Percentiles rank a stretch among this genome's conserved stretches.
phyloP scores from a whole-genome alignment of 73 alveolate genomes.

The Tetrahymena thermophila region DNA sequence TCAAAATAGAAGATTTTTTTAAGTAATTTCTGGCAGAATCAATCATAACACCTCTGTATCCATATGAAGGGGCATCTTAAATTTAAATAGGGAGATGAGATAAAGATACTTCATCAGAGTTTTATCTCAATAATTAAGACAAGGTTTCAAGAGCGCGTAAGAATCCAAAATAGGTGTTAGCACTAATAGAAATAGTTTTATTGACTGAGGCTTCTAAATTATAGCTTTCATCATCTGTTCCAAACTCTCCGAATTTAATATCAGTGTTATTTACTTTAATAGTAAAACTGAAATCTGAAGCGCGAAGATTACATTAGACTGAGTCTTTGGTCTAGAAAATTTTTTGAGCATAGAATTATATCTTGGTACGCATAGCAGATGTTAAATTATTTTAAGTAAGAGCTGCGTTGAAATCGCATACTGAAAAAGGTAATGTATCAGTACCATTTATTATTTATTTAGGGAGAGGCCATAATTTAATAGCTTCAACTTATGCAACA shows the following conservation, averaged over 20 bases:
- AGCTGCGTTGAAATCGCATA: background rate
- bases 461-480: background rate
- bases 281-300: background rate
- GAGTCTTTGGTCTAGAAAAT: background rate
- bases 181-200: background rate
- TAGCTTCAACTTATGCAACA: background rate
- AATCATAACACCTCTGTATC: slow-evolving; percentile 79
- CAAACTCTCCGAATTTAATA: background rate
- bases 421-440: background rate
- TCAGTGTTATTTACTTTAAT: background rate
- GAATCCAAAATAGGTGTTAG: background rate
- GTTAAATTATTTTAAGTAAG: background rate
- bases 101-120: background rate
- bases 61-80: slow-evolving; percentile 64
- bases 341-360: background rate
- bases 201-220: background rate
- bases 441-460: background rate
- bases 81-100: slow-evolving; percentile 47
- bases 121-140: background rate
- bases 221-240: background rate
- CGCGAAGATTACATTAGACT: background rate
- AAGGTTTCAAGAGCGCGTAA: background rate
- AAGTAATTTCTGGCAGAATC: slow-evolving; percentile 75
- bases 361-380: background rate
- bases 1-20: slow-evolving; percentile 39